A percentile compares a stretch with the other conserved stretches of the same genome.
Evolutionary conservation across 2,329 filamentous ascomycete genomes (phyloP).

Genomic region (Penicillium sp.): DNA sequence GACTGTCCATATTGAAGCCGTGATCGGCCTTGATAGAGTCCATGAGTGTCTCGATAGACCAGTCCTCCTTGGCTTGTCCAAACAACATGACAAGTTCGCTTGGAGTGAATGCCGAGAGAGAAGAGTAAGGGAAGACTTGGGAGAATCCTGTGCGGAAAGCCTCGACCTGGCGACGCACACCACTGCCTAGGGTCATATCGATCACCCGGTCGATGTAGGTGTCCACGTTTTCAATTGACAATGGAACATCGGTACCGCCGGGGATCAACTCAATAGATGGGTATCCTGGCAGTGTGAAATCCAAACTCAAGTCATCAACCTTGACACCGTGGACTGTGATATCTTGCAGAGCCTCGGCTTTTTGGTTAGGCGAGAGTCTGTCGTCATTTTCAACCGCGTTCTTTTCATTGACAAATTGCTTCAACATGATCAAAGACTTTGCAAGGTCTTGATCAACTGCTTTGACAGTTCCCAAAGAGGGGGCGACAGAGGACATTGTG

Average conservation of each 20-base stretch:
- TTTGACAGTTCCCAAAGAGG: conserved; percentile 86
- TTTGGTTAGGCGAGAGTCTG: conserved; percentile 66
- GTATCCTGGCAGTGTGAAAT: conserved; percentile 94
- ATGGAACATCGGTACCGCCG: conserved; percentile 70
- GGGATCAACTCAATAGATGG: conserved; percentile 79
- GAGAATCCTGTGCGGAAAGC: conserved; percentile 91
- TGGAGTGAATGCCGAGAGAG: conserved; percentile 89
- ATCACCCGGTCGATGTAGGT: conserved; percentile 85
- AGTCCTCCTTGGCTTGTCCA: conserved; percentile 90
- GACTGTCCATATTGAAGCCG: conserved; percentile 97
- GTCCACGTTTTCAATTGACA: conserved; percentile 91
- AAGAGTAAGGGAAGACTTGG: conserved; percentile 92
- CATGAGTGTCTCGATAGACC: conserved; percentile 95
- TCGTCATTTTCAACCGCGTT: conserved; percentile 75
- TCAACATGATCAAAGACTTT: conserved; percentile 80
- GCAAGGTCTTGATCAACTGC: conserved; percentile 85
- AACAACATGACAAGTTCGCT: conserved; percentile 94
- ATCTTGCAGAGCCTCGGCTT: conserved; percentile 66
- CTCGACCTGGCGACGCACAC: conserved; percentile 84
- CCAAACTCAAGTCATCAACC: conserved; percentile 85
- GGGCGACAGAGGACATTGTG: conserved; percentile 65
- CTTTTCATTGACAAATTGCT: conserved; percentile 82
- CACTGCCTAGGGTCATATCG: conserved; percentile 85
- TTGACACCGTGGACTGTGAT: conserved; percentile 74
- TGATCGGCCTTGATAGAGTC: conserved; percentile 99